These are phyloP conservation scores for Russula brevipes DNA, from an alignment of 768 basidiomycete species.

Conservation along the genomic window DNA sequence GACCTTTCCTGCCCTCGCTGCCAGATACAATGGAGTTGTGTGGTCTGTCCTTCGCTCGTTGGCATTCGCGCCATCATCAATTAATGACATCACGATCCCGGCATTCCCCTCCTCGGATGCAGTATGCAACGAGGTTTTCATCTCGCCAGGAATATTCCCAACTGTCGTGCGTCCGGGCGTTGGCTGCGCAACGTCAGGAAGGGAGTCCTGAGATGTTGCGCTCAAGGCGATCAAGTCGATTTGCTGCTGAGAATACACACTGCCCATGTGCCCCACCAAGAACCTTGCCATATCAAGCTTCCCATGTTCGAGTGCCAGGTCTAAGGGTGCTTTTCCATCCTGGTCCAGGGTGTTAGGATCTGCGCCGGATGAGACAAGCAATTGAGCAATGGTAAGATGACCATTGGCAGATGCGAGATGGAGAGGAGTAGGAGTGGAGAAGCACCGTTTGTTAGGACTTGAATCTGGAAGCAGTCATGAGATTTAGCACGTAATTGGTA, in stretches of 20 bases:
- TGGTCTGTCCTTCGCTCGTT: not conserved
- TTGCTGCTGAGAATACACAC: no score
- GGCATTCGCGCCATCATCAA: not conserved
- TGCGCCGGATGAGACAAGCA: not conserved
- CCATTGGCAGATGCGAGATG: no score
- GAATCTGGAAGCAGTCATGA: no score
- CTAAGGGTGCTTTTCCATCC: not conserved
- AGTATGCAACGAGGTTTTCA: not conserved
- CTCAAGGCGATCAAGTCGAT: not conserved
- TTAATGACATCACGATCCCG: not conserved
- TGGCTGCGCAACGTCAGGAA: not conserved
- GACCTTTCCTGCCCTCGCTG: not conserved
- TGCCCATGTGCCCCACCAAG: not conserved
- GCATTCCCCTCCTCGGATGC: not conserved
- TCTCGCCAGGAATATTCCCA: not conserved
- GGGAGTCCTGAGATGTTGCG: not conserved
- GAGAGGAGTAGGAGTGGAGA: no score
- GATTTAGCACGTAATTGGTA: no score
- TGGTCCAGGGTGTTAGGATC: not conserved
- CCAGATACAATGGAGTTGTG: not conserved
- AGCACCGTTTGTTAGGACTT: no score
- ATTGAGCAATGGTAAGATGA: not conserved
- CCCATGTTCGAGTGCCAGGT: not conserved
- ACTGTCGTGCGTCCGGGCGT: not conserved
- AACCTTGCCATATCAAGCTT: not conserved